phyloP scores from a whole-genome alignment of 208 protist genomes.

The Entamoeba moshkovskii region DNA sequence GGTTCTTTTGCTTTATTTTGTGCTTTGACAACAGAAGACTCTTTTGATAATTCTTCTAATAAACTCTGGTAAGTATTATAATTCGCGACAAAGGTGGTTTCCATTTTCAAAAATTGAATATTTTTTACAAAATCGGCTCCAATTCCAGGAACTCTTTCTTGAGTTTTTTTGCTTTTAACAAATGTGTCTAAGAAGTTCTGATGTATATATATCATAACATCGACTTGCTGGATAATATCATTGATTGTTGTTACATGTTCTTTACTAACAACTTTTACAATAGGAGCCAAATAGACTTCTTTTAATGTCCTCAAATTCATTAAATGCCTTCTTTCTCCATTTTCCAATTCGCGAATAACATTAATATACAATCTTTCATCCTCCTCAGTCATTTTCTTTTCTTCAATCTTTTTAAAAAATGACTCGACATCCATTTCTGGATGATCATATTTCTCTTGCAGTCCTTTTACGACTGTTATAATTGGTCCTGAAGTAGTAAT shows the following conservation, averaged over 20 bases:
- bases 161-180: neutral
- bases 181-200: neutral
- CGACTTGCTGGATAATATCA: neutral
- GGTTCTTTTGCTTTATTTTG: neutral
- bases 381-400: neutral
- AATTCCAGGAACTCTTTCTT: neutral
- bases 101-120: slow-evolving; percentile 2
- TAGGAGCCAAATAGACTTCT: neutral
- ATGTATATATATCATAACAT: neutral
- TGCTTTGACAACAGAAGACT: neutral
- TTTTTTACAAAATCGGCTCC: neutral
- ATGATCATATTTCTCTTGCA: neutral
- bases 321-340: neutral
- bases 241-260: neutral
- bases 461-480: neutral
- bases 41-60: neutral
- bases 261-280: neutral
- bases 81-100: neutral
- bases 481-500: neutral
- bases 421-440: neutral
- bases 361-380: neutral
- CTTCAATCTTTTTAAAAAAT: neutral
- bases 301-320: neutral
- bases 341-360: neutral
- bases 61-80: neutral